phyloP scores from a whole-genome alignment of 148 eudicot species.

The Silene conica region DNA sequence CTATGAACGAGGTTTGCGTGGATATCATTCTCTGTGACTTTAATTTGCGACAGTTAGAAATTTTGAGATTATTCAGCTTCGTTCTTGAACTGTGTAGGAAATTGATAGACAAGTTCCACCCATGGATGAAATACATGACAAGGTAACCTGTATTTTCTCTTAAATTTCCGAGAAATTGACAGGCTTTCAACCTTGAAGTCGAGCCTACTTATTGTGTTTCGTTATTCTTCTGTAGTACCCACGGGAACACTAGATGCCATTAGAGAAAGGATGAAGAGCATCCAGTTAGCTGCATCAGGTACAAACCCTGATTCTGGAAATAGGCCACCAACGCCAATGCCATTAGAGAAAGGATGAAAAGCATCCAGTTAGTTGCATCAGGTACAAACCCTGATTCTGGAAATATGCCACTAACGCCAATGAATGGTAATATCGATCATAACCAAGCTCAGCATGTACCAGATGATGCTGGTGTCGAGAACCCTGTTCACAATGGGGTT shows the following conservation, averaged over 20 bases:
- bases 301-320: slow-evolving; percentile 56
- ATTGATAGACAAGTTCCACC: too few species aligned
- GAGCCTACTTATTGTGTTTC: too few species aligned
- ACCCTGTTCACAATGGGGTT: slow-evolving; percentile 55
- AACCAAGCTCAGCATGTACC: slow-evolving; percentile 35
- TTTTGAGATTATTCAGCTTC: too few species aligned
- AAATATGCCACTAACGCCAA: slow-evolving; percentile 44
- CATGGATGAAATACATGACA: slow-evolving; percentile 60
- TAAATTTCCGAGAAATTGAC: too few species aligned
- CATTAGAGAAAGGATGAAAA: slow-evolving; percentile 93
- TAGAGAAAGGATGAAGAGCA: slow-evolving; percentile 94
- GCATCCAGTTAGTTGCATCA: slow-evolving; percentile 78
- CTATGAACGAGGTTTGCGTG: too few species aligned
- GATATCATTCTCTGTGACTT: too few species aligned
- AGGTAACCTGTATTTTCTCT: slow-evolving; percentile 44
- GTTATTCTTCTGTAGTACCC: too few species aligned
- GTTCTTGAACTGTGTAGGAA: slow-evolving; percentile 44
- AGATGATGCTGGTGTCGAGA: slow-evolving; percentile 37
- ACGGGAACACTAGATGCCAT: slow-evolving; percentile 83
- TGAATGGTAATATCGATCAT: slow-evolving; percentile 51
- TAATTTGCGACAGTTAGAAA: neutral
- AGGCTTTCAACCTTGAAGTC: too few species aligned
- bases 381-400: slow-evolving; percentile 58
- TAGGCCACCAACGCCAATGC: slow-evolving; percentile 81
- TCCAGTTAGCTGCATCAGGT: slow-evolving; percentile 70